Evolutionary conservation across 2,329 filamentous ascomycete genomes (phyloP).

Genomic region (Rutstroemia sp.): DNA sequence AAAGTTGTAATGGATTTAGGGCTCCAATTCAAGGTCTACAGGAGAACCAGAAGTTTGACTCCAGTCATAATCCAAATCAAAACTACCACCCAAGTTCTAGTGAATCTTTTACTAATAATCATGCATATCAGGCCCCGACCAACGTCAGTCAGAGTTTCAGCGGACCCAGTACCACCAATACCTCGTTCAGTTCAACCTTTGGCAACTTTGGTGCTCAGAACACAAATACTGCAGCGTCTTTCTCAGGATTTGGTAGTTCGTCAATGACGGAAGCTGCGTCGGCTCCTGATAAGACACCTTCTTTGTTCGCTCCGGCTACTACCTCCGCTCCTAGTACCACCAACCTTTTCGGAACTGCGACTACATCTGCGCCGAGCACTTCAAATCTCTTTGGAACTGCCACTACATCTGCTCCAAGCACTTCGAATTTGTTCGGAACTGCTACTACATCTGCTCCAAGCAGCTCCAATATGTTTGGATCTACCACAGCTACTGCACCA

Average conservation of each 20-base stretch:
- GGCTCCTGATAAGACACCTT: neutral
- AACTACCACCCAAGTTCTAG: neutral
- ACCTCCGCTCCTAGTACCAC: neutral
- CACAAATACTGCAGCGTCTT: neutral
- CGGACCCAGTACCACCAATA: neutral
- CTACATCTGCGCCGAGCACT: too few relatives aligned
- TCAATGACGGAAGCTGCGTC: neutral
- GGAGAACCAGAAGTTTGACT: neutral
- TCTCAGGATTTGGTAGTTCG: neutral
- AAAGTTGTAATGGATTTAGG: too few relatives aligned
- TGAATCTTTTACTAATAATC: neutral
- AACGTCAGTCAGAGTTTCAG: neutral
- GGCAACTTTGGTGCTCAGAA: neutral
- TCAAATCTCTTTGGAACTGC: too few relatives aligned
- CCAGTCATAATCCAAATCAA: neutral
- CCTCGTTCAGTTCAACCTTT: neutral
- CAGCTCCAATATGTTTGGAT: neutral
- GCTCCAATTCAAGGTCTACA: too few relatives aligned
- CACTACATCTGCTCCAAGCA: slow-evolving; percentile 1
- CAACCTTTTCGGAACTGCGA: too few relatives aligned
- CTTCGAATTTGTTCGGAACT: slow-evolving; percentile 6
- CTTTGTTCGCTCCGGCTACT: neutral
- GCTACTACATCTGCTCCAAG: neutral
- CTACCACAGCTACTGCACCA: neutral
- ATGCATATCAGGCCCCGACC: neutral